Percentiles rank a stretch among this genome's conserved stretches.
Evolutionary conservation across 2,329 filamentous ascomycete genomes (phyloP).

Genomic region (Curvularia sp.): DNA sequence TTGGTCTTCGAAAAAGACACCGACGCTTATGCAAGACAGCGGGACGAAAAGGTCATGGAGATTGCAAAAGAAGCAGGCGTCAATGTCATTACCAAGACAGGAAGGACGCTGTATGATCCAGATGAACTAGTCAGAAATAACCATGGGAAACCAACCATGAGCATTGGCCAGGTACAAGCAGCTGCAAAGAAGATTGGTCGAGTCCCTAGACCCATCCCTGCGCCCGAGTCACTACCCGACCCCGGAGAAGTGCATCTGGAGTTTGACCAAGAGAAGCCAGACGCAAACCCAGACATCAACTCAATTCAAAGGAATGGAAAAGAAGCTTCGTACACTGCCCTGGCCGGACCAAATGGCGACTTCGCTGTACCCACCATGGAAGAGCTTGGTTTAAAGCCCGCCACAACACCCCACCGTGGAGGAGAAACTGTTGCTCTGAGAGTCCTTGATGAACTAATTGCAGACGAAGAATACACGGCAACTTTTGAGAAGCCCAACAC

Average conservation of each 20-base stretch:
- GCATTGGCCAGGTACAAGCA: conserved; percentile 68
- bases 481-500: conserved; percentile 80
- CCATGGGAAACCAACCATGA: conserved; percentile 76
- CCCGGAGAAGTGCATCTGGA: conserved; percentile 68
- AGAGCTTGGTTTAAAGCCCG: conserved; percentile 68
- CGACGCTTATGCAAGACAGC: conserved; percentile 71
- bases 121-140: conserved; percentile 72
- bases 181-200: conserved; percentile 67
- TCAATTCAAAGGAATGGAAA: conserved; percentile 59
- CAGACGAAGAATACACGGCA: conserved; percentile 70
- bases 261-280: conserved; percentile 64
- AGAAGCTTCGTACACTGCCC: conserved; percentile 65
- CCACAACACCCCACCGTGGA: conserved; percentile 71
- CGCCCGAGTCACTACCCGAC: conserved; percentile 67
- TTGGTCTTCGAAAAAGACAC: conserved; percentile 82
- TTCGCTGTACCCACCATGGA: conserved; percentile 74
- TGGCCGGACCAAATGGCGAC: conserved; percentile 72
- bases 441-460: conserved; percentile 65
- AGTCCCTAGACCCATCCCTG: conserved; percentile 66
- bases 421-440: conserved; percentile 72
- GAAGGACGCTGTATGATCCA: conserved; percentile 76
- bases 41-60: conserved; percentile 66
- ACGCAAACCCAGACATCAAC: conserved; percentile 66
- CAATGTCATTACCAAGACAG: conserved; percentile 68
- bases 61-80: conserved; percentile 71